Evolutionary conservation across 768 basidiomycete genomes (phyloP), one percentile per base, ranked within the genome.

Genomic region (Tricholoma flavovirens): DNA sequence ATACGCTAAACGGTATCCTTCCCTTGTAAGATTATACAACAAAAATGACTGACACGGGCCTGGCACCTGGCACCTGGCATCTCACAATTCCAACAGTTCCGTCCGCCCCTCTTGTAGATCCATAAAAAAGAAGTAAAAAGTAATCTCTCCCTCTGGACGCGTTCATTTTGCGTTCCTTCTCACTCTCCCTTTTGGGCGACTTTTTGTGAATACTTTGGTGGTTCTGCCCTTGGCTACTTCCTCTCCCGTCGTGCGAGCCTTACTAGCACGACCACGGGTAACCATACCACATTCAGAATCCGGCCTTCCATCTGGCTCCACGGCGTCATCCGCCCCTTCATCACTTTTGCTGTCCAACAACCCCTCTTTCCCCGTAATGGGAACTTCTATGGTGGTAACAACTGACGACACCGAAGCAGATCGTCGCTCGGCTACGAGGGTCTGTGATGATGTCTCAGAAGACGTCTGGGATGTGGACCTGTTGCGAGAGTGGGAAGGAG

Each of bases 381-480:
- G 48, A 11, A 53, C 59, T 14, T 68, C 73, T 12, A 77, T 72
- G 9, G 63, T 68, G 2, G 77, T 79, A 38, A 65, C 64, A 32
- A 70, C 67, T 8, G 76, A 76, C 22, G 65, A 55, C n/a, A 77
- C 71, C 19, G 77, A 78, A 30, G 65, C 57, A 26, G 73, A 76
- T 49, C 75, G 73, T 45, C 69, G 61, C 11, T 61, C 62, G 11
- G 66, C 69, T 21, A 73, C 62, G 4, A 73, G 55, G 6, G 67
- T 77, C 56, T 71, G 68, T 29, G 68, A 65, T n/a, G 74, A 75
- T 10, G 70, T 68, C 49, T 71, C 68, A 24, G 68, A 65, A 14
- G 74, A 75, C 5, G 70, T 67, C 49, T 74, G 69, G 12, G 75
- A 76, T 17, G 65, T 71, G 11, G 75, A 76, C 38, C 76, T 65